Conservation (phyloP, 139 green algal genomes). For the Chlamydomonas asymmetrica region DNA sequence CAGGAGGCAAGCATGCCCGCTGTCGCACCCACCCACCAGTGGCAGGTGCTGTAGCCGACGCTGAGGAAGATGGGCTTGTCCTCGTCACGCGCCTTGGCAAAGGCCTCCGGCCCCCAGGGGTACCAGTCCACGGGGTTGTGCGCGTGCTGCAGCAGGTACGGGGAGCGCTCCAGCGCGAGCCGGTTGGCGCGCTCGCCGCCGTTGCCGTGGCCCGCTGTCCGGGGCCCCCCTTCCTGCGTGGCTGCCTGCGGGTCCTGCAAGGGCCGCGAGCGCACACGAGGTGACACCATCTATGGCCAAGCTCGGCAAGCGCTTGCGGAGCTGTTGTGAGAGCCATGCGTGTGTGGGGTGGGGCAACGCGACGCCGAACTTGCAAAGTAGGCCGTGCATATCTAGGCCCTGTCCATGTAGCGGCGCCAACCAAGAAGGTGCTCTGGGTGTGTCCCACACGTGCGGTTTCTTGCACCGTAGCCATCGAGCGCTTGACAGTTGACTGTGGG, state of each 20-base stretch:
- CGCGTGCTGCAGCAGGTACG: conserved; percentile 86
- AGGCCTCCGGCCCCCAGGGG: conserved; percentile 83
- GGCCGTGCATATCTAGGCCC: too few species aligned
- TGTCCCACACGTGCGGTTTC: too few species aligned
- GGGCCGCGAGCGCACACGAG: neutral
- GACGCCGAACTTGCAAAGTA: neutral
- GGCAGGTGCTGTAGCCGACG: conserved; percentile 81
- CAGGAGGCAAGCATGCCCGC: too few species aligned
- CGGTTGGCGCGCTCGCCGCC: conserved; percentile 49
- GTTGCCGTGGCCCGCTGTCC: neutral
- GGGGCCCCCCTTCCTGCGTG: neutral
- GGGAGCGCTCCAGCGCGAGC: conserved; percentile 64
- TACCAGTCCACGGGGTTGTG: conserved; percentile 94
- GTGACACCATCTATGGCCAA: neutral
- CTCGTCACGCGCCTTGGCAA: conserved; percentile 61
- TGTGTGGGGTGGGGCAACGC: neutral
- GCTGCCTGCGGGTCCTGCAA: too few species aligned
- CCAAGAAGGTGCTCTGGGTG: too few species aligned
- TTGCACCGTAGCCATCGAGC: too few species aligned
- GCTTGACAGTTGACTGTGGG: too few species aligned
- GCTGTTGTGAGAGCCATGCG: neutral
- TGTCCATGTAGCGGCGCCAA: too few species aligned
- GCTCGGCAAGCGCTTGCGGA: neutral
- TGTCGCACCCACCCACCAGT: conserved; percentile 58
- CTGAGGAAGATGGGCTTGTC: conserved; percentile 90